These are phyloP conservation scores for Diplodia scrobiculata DNA, from an alignment of 2,329 filamentous ascomycete species.

Conservation along the genomic window DNA sequence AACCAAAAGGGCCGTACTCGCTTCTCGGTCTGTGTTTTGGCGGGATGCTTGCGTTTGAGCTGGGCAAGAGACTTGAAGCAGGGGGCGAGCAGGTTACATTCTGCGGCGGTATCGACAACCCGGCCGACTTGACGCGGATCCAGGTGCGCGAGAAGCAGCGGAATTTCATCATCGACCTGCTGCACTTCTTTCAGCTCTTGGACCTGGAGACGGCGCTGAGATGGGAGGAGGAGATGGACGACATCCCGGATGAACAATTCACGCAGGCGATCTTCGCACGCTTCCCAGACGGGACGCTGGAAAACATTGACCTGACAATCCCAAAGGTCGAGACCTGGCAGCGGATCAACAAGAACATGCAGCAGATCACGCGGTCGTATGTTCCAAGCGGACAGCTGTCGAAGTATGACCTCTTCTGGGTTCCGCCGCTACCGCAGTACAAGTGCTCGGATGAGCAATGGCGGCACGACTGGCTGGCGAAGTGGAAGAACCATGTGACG, in stretches of 20 bases:
- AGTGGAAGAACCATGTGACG: conserved; percentile 25
- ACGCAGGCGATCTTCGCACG: conserved; percentile 28
- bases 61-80: conserved; percentile 27
- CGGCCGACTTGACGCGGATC: conserved; percentile 22
- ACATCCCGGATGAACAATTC: conserved; percentile 26
- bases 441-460: conserved; percentile 27
- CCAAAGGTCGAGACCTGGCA: conserved; percentile 29
- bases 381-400: conserved; percentile 13
- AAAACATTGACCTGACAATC: conserved; percentile 25
- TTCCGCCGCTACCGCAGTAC: conserved; percentile 27
- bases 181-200: conserved; percentile 29
- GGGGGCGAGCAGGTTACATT: conserved; percentile 18
- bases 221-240: conserved; percentile 29
- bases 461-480: conserved; percentile 26
- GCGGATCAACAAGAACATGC: conserved; percentile 29
- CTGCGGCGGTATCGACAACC: conserved; percentile 28
- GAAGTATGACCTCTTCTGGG: conserved; percentile 29
- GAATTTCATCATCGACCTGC: conserved; percentile 29
- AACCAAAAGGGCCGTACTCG: conserved; percentile 22
- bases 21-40: conserved; percentile 28
- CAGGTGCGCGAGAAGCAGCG: conserved; percentile 19
- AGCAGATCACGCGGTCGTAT: conserved; percentile 25
- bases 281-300: conserved; percentile 27
- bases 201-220: conserved; percentile 15
- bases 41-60: conserved; percentile 26